These are phyloP conservation scores for Groenewaldozyma auringiensis DNA, from an alignment of 1,139 yeast species.

Conservation along the genomic window DNA sequence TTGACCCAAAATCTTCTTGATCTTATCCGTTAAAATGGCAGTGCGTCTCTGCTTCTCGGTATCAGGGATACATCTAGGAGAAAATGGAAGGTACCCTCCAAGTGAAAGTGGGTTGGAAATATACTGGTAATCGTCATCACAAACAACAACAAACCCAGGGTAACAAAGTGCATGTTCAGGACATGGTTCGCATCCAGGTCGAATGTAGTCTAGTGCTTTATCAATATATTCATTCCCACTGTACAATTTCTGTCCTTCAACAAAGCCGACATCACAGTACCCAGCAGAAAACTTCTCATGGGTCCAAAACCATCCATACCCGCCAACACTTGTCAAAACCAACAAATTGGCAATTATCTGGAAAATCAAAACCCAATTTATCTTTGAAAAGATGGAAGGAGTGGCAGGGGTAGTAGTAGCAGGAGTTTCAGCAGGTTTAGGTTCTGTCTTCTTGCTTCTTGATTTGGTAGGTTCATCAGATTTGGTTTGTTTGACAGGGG, in stretches of 20 bases:
- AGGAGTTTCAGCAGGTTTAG: background rate
- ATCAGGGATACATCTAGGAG: constrained; percentile 69
- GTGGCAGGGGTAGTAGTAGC: background rate
- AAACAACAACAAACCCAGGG: constrained; percentile 49
- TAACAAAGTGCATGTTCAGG: constrained; percentile 78
- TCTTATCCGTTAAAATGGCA: constrained; percentile 57
- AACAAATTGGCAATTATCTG: constrained; percentile 6
- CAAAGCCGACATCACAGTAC: constrained; percentile 31
- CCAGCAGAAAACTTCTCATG: constrained; percentile 28
- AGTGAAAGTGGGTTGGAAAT: constrained; percentile 50
- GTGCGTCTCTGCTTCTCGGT: constrained; percentile 63
- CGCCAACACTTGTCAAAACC: constrained; percentile 14
- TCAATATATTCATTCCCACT: constrained; percentile 14
- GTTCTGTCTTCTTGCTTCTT: background rate
- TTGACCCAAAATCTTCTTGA: constrained; percentile 57
- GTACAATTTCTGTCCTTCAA: constrained; percentile 8
- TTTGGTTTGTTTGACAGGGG: background rate
- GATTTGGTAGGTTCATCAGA: background rate
- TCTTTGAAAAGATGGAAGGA: background rate
- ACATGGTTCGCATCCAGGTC: constrained; percentile 67
- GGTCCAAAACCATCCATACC: constrained; percentile 27
- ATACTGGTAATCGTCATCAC: constrained; percentile 62
- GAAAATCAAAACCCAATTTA: background rate
- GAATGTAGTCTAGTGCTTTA: constrained; percentile 25
- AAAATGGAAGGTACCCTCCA: constrained; percentile 50